Base-by-base conservation (phyloP, 2,329 filamentous ascomycete species). In the Thermothelomyces thermophilus region DNA sequence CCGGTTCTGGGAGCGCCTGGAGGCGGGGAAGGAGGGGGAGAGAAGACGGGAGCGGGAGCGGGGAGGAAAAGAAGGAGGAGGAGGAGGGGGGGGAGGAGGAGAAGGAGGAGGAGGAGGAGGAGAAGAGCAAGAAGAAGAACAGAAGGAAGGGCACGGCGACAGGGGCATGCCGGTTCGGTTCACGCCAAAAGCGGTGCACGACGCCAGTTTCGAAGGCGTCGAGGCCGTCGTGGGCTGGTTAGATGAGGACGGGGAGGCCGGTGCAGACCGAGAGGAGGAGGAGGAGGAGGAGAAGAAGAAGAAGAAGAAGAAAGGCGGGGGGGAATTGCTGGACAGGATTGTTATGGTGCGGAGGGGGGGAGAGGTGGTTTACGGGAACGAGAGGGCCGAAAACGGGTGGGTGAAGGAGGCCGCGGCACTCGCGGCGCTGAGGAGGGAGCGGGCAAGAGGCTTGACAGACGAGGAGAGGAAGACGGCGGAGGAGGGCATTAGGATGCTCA, bases 111-210 rank as follows among this genome's bases (percentile, higher is more conserved):
- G 10, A 11, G 7, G 34, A 20, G 34, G n/a, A 11, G 6, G 35
- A 4, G 17, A 7, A 17, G 1, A 11, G n/a, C n/a, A 36, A 17
- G 16, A 36, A 3, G 16, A 19, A 11, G 37, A 24, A 2, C 8
- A 14, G 19, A 8, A 22, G 19, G 36, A 40, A 22, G 13, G 36
- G 36, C 9, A 40, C 6, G 10, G 11, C 7, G 10, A 19, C 19
- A 26, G 13, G 20, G 22, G 24, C 13, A 41, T 75, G 35, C 70
- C 70, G 1, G 55, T 65, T 5, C 62, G 73, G 9, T 55, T 75
- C 34, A 75, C 73, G 34, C 72, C 72, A 3, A 59, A 58, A 14
- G 61, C 53, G 50, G 67, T 75, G n/a, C 73, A 76, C 45, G 69
- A 74, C 44, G 72, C 72, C 50, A 72, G 71, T 22, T 74, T 70